A percentile compares a stretch with the other conserved stretches of the same genome.
These are phyloP conservation scores for Nannizzia gypsea DNA, from an alignment of 2,329 filamentous ascomycete genomes.

Conservation along the genomic window DNA sequence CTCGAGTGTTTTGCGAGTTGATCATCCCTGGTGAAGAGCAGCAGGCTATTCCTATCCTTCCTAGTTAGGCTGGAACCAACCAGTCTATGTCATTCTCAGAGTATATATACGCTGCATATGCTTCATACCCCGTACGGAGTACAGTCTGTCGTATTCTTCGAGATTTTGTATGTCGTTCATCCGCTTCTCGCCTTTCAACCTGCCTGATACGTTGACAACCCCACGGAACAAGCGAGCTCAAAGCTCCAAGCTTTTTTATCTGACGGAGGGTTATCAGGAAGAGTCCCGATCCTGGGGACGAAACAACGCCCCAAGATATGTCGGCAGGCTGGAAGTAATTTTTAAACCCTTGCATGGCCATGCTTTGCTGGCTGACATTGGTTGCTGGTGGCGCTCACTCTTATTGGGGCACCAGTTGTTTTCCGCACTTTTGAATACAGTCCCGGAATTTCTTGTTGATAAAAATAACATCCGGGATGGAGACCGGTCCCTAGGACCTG, in stretches of 20 bases:
- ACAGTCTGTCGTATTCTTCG: neutral
- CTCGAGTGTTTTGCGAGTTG: neutral
- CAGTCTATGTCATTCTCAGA: neutral
- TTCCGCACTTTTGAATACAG: neutral
- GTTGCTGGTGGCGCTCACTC: neutral
- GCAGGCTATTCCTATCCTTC: neutral
- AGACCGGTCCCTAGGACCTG: neutral
- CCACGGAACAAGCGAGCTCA: neutral
- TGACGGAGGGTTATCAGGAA: neutral
- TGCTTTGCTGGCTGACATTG: neutral
- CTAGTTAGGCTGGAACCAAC: neutral
- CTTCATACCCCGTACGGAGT: neutral
- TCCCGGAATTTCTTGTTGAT: neutral
- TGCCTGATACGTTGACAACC: neutral
- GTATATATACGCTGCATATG: neutral
- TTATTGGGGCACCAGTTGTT: neutral
- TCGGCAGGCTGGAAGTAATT: slow-evolving; percentile 2
- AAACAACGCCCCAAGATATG: neutral
- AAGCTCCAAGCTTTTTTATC: neutral
- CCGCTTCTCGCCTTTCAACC: neutral
- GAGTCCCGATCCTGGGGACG: neutral
- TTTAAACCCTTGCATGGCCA: slow-evolving; percentile 3
- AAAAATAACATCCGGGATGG: slow-evolving; percentile 2
- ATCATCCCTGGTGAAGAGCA: neutral
- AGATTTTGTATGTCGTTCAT: neutral